Evolutionary conservation across 1,284 basidiomycete species (phyloP), one percentile per base, ranked within the genome.

Genomic region (Boletus hoseneyae): DNA sequence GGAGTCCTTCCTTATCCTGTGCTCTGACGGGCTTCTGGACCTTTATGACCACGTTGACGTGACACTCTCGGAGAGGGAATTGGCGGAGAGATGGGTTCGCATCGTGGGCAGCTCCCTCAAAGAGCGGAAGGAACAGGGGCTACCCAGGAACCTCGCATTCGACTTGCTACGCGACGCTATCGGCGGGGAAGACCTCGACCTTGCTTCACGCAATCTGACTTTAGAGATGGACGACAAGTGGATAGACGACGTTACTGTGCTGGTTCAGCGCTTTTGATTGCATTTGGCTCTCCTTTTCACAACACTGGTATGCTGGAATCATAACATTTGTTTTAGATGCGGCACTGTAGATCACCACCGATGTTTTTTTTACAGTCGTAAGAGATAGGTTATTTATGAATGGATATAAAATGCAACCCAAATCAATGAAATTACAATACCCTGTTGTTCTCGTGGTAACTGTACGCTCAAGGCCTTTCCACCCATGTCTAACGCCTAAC

Each of bases 221-320:
- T 74, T 85, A 37, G 83, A 86, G 62, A 80, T 82, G 74, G 71
- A 73, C 36, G 74, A 73, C 35, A 73, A 74, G 51, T 86, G 83
- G 83, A 80, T 85, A 72, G 84, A 86, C 63, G 83, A 86, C 62
- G 79, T 80, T n/a, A 85, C 82, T 0, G 73, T 85, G 32, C 55
- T 84, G 21, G 75, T 85, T 47, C 72, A 72, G 49, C 65, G 68
- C 32, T 65, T 71, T 34, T 68, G 57, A 63, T 51, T 42, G 16
- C 42, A 30, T 45, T 38, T 34, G 15, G 34, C 18, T 43, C 29
- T 38, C 21, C 18, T n/a, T 2, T 42, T 9, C 30, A 38, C 9
- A 16, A 36, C 10, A n/a, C 16, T 23, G 33, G 33, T 34, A 40
- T 52, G 35, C 19, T 34, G 51, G 25, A n/a, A 43, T 36, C 40